phyloP scores from a whole-genome alignment of 176 grass and related monocot species.

The Elaeis guineensis region DNA sequence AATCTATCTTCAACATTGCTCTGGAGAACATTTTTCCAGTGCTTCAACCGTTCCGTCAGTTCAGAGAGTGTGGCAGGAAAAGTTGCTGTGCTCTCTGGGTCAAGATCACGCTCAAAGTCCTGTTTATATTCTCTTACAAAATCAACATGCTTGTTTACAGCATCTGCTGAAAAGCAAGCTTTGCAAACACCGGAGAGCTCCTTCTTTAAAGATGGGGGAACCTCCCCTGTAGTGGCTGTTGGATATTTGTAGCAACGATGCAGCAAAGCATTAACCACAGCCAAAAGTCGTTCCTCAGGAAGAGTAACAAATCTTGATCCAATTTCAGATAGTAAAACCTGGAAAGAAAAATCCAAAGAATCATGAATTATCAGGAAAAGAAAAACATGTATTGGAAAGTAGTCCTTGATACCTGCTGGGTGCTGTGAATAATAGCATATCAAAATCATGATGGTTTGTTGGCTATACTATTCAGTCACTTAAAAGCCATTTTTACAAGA shows the following conservation, averaged over 20 bases:
- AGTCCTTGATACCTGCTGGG: no score
- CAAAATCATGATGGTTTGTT: no score
- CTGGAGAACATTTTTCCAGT: conserved; percentile 99
- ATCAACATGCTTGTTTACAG: conserved; percentile 98
- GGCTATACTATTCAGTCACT: no score
- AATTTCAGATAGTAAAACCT: conserved; percentile 98
- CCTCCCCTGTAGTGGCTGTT: conserved; percentile 94
- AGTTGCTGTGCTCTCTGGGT: conserved; percentile 88
- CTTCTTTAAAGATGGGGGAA: conserved; percentile 89
- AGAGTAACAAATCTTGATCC: conserved; percentile 99
- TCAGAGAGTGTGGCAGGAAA: conserved; percentile 86
- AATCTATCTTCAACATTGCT: conserved; percentile 97
- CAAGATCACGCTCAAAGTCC: conserved; percentile 95
- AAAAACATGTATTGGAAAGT: no score
- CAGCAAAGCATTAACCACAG: conserved; percentile 93
- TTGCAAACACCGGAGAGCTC: conserved; percentile 95
- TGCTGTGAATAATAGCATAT: no score
- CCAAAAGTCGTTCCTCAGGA: conserved; percentile 91
- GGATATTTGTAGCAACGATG: conserved; percentile 99
- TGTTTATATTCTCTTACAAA: conserved; percentile 99
- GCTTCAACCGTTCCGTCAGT: conserved; percentile 87
- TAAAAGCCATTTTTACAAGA: no score
- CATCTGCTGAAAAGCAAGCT: conserved; percentile 97
- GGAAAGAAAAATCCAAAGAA: conserved; percentile 8
- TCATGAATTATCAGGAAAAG: no score